Evolutionary conservation across 768 basidiomycete species (phyloP), one percentile per base, ranked within the genome.

Genomic region (Pleurotus giganteus): DNA sequence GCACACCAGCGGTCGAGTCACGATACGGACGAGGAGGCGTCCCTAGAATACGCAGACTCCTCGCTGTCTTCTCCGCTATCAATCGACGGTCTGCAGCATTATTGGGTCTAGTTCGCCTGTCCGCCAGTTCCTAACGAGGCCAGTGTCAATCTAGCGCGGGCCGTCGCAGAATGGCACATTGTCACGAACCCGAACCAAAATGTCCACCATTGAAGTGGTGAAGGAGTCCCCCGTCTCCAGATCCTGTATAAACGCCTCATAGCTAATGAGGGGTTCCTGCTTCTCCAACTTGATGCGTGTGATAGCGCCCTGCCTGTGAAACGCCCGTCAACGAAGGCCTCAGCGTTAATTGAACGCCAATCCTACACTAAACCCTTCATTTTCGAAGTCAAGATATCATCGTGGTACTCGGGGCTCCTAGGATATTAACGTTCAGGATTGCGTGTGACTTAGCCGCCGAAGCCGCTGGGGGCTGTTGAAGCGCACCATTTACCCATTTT

Each of bases 151-250:
- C 59, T 24, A 28, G 37, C 13, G 34, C 19, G 11, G 19, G 4
- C 47, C 17, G 8, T 23, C 37, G 43, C 13, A 45, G 44, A 41
- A 31, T 9, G 42, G 23, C 17, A 23, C 27, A n/a, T 7, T 39
- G 34, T 3, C 24, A 65, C 81, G 67, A 63, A 91, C 90, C 72
- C 87, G 88, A 63, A 91, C 90, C 42, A 92, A 75, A 45, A 88
- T 79, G 57, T 91, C 89, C 55, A 91, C 71, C 47, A 92, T 65
- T 0, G 86, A 79, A 4, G 89, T 81, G 0, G 89, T 91, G 68
- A 92, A 91, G 0, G 88, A 84, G 65, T 92, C 90, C 13, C 89
- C 89, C 21, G 78, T 79, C 64, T 91, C 89, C 46, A 92, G 72
- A 26, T 89, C 87, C 60, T 85, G 80, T 17, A 91, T 86, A 59